phyloP scores from a whole-genome alignment of 2,329 filamentous ascomycete species.

The Aspergillus tubingensis region DNA sequence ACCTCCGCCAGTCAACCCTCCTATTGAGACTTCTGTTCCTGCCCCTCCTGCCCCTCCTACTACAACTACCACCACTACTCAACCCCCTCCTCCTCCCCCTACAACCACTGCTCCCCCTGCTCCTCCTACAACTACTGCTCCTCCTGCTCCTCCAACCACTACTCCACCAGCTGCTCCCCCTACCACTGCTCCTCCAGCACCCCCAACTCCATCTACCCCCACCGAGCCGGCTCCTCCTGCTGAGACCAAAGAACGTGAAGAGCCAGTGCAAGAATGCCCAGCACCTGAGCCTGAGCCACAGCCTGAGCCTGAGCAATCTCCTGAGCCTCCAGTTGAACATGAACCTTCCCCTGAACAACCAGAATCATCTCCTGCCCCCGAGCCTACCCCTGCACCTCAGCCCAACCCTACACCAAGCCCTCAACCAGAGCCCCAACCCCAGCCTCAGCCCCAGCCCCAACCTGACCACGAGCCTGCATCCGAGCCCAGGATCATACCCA shows the following conservation, averaged over 20 bases:
- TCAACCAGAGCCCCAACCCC: conserved; percentile 3
- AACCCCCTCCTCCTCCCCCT: conserved; percentile 1
- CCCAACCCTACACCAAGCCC: neutral
- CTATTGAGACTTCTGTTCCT: conserved; percentile 1
- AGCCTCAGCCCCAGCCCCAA: conserved; percentile 8
- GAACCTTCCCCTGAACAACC: neutral
- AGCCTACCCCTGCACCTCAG: neutral
- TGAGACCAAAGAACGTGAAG: conserved; percentile 2
- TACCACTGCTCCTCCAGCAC: conserved; percentile 5
- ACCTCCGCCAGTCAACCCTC: neutral
- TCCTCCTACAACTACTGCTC: neutral
- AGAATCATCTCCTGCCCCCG: neutral
- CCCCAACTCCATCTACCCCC: neutral
- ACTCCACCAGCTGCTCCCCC: neutral
- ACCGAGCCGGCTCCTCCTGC: neutral
- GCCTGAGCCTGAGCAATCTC: neutral
- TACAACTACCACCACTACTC: neutral
- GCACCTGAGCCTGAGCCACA: neutral
- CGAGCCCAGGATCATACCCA: neutral
- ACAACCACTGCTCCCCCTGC: neutral
- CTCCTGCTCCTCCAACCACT: neutral
- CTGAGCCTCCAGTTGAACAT: neutral
- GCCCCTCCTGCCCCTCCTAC: conserved; percentile 1
- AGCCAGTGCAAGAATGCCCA: neutral
- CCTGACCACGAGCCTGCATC: conserved; percentile 12